phyloP scores from a whole-genome alignment of 768 basidiomycete genomes.

The Lactarius hatsudake region DNA sequence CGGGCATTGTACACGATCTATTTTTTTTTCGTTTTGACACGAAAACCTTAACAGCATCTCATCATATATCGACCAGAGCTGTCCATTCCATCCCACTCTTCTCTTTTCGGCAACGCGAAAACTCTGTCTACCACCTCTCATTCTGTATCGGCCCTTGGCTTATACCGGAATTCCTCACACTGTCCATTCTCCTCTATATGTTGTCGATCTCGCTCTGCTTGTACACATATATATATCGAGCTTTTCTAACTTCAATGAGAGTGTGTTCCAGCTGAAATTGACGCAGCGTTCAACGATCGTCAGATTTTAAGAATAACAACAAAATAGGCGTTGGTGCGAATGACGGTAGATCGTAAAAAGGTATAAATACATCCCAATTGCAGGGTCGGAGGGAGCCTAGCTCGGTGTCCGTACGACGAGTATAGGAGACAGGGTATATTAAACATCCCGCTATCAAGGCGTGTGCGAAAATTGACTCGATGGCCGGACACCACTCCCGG shows the following conservation, averaged over 20 bases:
- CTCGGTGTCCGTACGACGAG: not conserved
- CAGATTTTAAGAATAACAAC: not conserved
- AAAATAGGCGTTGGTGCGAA: constrained; percentile 6
- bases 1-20: constrained; percentile 25
- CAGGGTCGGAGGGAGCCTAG: not conserved
- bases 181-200: constrained; percentile 18
- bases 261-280: not conserved
- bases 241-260: constrained; percentile 14
- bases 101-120: constrained; percentile 8
- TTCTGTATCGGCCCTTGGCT: constrained; percentile 6
- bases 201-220: constrained; percentile 15
- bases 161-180: constrained; percentile 7
- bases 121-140: not conserved
- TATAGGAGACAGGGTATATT: not conserved
- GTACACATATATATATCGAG: constrained; percentile 21
- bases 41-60: constrained; percentile 14
- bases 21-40: constrained; percentile 14
- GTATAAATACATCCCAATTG: not conserved
- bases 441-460: not conserved
- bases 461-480: not conserved
- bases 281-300: not conserved
- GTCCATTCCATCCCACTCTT: constrained; percentile 1
- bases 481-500: not conserved
- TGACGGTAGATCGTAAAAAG: not conserved
- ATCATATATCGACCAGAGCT: constrained; percentile 2